These are phyloP conservation scores for Artemisia argyi DNA, from an alignment of 129 eudicot species.

Conservation along the genomic window DNA sequence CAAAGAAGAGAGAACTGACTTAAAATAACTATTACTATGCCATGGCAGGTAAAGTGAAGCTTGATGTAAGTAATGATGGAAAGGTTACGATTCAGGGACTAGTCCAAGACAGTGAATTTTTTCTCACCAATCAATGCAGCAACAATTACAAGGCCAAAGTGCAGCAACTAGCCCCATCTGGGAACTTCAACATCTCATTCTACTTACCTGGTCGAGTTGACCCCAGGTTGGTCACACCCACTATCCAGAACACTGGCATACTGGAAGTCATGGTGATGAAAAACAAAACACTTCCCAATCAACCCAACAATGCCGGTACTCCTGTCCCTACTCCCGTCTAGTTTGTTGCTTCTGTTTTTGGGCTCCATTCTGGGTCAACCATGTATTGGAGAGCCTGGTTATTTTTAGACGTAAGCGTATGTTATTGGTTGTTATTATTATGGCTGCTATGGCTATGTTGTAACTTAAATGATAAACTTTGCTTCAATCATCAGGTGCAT, in stretches of 20 bases:
- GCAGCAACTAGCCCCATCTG: slow-evolving; percentile 55
- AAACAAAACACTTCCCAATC: slow-evolving; percentile 28
- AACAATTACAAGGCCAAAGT: slow-evolving; percentile 39
- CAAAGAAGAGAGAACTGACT: neutral
- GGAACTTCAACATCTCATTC: slow-evolving; percentile 57
- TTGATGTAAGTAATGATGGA: slow-evolving; percentile 52
- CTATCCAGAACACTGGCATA: slow-evolving; percentile 51
- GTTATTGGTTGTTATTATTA: neutral
- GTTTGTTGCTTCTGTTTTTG: slow-evolving; percentile 16
- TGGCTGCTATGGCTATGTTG: slow-evolving; percentile 13
- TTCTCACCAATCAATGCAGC: slow-evolving; percentile 18
- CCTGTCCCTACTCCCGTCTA: slow-evolving; percentile 21
- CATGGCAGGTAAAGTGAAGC: slow-evolving; percentile 48
- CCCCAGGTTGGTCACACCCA: slow-evolving; percentile 45
- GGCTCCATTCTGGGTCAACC: slow-evolving; percentile 16
- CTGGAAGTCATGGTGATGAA: slow-evolving; percentile 62
- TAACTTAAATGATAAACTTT: neutral
- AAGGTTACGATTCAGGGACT: slow-evolving; percentile 50
- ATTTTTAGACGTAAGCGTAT: slow-evolving; percentile 23
- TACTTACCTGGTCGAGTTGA: slow-evolving; percentile 76
- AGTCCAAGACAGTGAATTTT: slow-evolving; percentile 28
- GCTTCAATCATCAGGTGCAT: neutral
- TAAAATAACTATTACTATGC: neutral
- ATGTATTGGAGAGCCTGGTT: slow-evolving; percentile 4
- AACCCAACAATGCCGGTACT: slow-evolving; percentile 29